Conservation (phyloP, 768 basidiomycete genomes). For the Mycena indigotica region DNA sequence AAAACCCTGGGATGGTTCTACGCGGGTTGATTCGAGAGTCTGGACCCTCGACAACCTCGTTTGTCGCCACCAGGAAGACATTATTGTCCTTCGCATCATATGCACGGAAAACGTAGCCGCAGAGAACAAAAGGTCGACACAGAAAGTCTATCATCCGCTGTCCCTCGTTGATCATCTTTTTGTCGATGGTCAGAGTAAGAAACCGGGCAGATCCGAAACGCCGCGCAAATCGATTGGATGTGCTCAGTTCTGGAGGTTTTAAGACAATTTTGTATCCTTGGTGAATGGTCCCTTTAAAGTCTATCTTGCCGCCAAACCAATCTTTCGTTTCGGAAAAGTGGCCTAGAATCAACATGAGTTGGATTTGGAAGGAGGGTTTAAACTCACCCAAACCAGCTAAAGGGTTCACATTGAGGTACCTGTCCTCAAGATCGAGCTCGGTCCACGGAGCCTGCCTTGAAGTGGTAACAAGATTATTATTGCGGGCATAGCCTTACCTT, state of each 20-base stretch:
- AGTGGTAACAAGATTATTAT: no score
- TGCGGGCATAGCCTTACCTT: no score
- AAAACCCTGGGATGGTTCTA: slow-evolving; percentile 8
- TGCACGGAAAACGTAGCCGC: slow-evolving; percentile 56
- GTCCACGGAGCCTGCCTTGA: slow-evolving; percentile 57
- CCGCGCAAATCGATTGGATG: slow-evolving; percentile 60
- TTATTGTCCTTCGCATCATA: slow-evolving; percentile 63
- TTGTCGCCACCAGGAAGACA: slow-evolving; percentile 57
- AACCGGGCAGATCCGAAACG: slow-evolving; percentile 66
- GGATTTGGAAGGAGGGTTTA: background rate
- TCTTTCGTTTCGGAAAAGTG: slow-evolving; percentile 36
- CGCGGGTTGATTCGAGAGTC: slow-evolving; percentile 3
- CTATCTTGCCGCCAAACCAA: slow-evolving; percentile 66
- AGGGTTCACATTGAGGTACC: slow-evolving; percentile 33
- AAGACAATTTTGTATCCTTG: slow-evolving; percentile 42
- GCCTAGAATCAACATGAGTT: slow-evolving; percentile 31
- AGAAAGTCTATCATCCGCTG: slow-evolving; percentile 45
- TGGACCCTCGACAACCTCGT: slow-evolving; percentile 46
- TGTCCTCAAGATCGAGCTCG: slow-evolving; percentile 61
- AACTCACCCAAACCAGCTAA: slow-evolving; percentile 37
- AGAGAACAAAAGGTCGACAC: slow-evolving; percentile 53
- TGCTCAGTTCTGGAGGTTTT: slow-evolving; percentile 50
- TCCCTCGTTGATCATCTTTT: slow-evolving; percentile 29
- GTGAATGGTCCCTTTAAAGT: slow-evolving; percentile 47
- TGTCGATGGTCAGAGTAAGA: slow-evolving; percentile 50